phyloP scores from a whole-genome alignment of 768 basidiomycete species.

The Agaricus sinodeliciosus region DNA sequence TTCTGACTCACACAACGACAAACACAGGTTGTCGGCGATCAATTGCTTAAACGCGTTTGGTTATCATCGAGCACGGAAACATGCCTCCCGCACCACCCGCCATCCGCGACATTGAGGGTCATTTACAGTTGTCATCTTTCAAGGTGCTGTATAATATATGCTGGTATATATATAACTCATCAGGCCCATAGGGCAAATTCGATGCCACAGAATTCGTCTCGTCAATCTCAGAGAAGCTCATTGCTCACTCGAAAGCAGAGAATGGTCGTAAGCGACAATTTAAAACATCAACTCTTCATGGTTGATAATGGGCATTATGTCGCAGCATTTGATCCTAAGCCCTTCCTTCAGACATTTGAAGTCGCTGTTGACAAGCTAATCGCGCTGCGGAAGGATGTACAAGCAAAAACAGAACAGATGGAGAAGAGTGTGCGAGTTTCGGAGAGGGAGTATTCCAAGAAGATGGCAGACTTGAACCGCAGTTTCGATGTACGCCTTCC shows the following conservation, averaged over 20 bases:
- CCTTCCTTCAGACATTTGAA: conserved; percentile 91
- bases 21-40: conserved; percentile 15
- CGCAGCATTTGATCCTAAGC: conserved; percentile 88
- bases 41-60: not conserved
- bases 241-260: conserved; percentile 75
- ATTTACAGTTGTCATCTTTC: conserved; percentile 47
- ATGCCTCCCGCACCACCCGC: conserved; percentile 12
- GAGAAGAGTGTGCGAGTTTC: conserved; percentile 86
- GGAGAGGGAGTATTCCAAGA: conserved; percentile 91
- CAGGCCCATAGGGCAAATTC: conserved; percentile 67
- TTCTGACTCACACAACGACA: not conserved
- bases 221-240: conserved; percentile 81
- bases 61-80: not conserved
- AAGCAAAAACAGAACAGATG: conserved; percentile 83
- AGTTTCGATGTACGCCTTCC: conserved; percentile 77
- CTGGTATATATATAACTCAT: not conserved
- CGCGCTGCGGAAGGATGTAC: conserved; percentile 82
- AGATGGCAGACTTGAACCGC: conserved; percentile 86
- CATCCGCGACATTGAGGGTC: conserved; percentile 33
- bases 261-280: conserved; percentile 58
- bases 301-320: not conserved
- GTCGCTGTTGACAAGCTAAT: conserved; percentile 86
- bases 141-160: conserved; percentile 31
- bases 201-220: conserved; percentile 88
- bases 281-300: not conserved